Conservation (phyloP, 805 yeast species). For the Maudiozyma turicensis region DNA sequence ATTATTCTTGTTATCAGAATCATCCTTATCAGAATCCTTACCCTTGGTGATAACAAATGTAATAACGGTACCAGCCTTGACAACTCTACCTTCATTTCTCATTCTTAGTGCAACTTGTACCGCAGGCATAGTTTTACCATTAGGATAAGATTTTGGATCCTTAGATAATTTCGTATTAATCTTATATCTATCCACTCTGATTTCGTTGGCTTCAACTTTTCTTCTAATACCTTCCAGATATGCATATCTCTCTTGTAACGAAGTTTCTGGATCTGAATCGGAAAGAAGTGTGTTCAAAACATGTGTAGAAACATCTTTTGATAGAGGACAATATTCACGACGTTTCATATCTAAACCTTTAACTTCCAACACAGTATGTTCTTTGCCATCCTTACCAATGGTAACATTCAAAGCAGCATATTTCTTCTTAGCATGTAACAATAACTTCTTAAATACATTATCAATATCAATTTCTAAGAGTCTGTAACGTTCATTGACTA, state of each 20-base stretch:
- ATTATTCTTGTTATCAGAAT: conserved; percentile 4
- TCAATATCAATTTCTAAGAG: conserved; percentile 90
- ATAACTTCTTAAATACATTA: conserved; percentile 74
- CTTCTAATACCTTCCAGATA: conserved; percentile 53
- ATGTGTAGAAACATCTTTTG: conserved; percentile 76
- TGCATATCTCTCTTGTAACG: conserved; percentile 59
- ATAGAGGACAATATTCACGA: conserved; percentile 89
- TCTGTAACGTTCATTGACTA: conserved; percentile 82
- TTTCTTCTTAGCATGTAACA: conserved; percentile 92
- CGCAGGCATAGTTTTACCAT: conserved; percentile 73
- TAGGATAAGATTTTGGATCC: conserved; percentile 77
- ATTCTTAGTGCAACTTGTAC: conserved; percentile 85
- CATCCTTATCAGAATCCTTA: conserved; percentile 31
- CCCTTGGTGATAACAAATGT: conserved; percentile 65
- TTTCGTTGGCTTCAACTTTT: conserved; percentile 50
- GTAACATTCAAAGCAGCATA: conserved; percentile 82
- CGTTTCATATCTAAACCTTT: conserved; percentile 96
- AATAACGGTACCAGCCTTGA: conserved; percentile 83
- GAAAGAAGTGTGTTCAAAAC: conserved; percentile 64
- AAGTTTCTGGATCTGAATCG: conserved; percentile 67
- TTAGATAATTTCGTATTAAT: conserved; percentile 85
- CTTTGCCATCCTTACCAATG: conserved; percentile 43
- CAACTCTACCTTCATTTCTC: conserved; percentile 72
- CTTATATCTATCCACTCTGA: conserved; percentile 57
- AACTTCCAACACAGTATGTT: conserved; percentile 61